A percentile compares a stretch with the other conserved stretches of the same genome.
Conservation (phyloP, 208 protist genomes). For the Crithidia thermophila region DNA sequence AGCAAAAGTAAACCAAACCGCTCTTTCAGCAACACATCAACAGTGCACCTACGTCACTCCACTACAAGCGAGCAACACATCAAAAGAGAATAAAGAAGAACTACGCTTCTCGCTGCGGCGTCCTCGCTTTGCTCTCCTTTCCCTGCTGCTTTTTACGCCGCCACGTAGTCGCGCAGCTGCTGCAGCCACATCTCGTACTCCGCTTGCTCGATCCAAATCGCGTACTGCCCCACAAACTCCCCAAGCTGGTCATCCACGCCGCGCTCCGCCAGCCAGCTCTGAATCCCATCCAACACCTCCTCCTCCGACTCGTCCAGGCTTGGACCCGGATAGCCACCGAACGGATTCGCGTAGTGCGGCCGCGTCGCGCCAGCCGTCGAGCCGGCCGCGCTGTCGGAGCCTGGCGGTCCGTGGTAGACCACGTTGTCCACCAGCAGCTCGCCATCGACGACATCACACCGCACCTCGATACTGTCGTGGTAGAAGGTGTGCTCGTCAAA, state of each 20-base stretch:
- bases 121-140: not conserved
- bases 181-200: conserved; percentile 90
- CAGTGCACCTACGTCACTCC: no score
- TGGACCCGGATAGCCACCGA: conserved; percentile 77
- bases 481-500: conserved; percentile 53
- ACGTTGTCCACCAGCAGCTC: conserved; percentile 77
- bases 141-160: conserved; percentile 44
- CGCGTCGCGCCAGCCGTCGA: not conserved
- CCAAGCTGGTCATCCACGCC: conserved; percentile 82
- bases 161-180: conserved; percentile 83
- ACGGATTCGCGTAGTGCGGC: conserved; percentile 61
- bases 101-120: no score
- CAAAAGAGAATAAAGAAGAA: not conserved
- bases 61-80: no score
- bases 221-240: conserved; percentile 82
- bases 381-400: not conserved
- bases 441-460: conserved; percentile 80
- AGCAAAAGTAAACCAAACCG: no score
- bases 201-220: conserved; percentile 81
- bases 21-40: no score
- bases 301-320: conserved; percentile 83
- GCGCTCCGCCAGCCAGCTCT: conserved; percentile 80
- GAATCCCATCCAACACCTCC: conserved; percentile 79
- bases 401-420: conserved; percentile 57
- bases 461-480: conserved; percentile 73